phyloP scores from a whole-genome alignment of 179 eudicot species.

The Spinacia oleracea region DNA sequence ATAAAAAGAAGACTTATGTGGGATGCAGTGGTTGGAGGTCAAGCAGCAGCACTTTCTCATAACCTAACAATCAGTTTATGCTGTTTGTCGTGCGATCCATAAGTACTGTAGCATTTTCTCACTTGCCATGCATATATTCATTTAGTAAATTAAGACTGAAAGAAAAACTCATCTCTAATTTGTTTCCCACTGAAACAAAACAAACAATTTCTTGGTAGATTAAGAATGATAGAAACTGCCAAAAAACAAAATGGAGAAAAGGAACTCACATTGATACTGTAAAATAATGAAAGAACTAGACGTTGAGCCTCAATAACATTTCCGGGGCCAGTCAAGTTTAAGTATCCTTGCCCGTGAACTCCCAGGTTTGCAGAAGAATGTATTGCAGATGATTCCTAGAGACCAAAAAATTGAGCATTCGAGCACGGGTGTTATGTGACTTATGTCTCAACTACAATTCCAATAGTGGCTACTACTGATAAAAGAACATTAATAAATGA shows the following conservation, averaged over 20 bases:
- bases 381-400: constrained; percentile 80
- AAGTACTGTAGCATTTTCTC: constrained; percentile 1
- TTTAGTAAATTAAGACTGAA: not conserved
- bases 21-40: not conserved
- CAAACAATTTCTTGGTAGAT: not conserved
- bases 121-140: not conserved
- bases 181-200: not conserved
- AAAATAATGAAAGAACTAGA: constrained; percentile 78
- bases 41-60: not conserved
- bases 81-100: not conserved
- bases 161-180: not conserved
- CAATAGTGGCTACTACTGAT: not conserved
- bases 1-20: not conserved
- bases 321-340: constrained; percentile 89
- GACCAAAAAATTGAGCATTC: constrained; percentile 11
- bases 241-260: constrained; percentile 3
- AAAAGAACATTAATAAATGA: constrained; percentile 10
- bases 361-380: constrained; percentile 88
- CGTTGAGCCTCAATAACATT: constrained; percentile 93
- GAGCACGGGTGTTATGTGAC: constrained; percentile 7
- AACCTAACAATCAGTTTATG: not conserved
- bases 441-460: not conserved
- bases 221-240: not conserved
- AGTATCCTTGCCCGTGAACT: constrained; percentile 87
- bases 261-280: constrained; percentile 70